phyloP scores from a whole-genome alignment of 2,329 filamentous ascomycete genomes.

The Sporothrix mexicana region DNA sequence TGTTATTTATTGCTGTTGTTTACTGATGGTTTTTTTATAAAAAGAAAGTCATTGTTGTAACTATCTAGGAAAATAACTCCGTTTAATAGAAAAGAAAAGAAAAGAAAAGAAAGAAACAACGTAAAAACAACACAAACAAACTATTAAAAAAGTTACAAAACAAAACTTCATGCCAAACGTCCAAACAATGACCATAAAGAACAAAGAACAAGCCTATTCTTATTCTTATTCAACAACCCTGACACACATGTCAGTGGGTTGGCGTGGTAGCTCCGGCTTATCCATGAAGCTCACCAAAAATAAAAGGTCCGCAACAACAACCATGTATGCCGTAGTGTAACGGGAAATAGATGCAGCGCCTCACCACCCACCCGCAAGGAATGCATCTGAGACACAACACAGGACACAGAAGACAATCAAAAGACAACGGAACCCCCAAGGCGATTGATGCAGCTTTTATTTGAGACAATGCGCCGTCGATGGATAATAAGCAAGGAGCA shows the following conservation, averaged over 20 bases:
- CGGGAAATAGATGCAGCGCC: background rate
- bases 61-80: too few relatives aligned
- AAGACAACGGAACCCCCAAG: too few relatives aligned
- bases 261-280: background rate
- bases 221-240: too few relatives aligned
- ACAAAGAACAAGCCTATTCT: too few relatives aligned
- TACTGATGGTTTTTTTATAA: too few relatives aligned
- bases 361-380: background rate
- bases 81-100: background rate
- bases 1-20: background rate
- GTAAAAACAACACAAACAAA: background rate
- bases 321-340: conserved; percentile 18
- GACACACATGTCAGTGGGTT: background rate
- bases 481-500: background rate
- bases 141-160: background rate
- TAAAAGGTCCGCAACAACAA: background rate
- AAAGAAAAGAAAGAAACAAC: background rate
- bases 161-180: too few relatives aligned
- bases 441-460: background rate
- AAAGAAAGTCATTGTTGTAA: background rate
- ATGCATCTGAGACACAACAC: conserved; percentile 18
- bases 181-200: too few relatives aligned
- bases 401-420: background rate
- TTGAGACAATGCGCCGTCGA: background rate
- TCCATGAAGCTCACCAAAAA: background rate